Evolutionary conservation across 2,329 filamentous ascomycete species (phyloP).

Genomic region (Ascochyta koolunga): DNA sequence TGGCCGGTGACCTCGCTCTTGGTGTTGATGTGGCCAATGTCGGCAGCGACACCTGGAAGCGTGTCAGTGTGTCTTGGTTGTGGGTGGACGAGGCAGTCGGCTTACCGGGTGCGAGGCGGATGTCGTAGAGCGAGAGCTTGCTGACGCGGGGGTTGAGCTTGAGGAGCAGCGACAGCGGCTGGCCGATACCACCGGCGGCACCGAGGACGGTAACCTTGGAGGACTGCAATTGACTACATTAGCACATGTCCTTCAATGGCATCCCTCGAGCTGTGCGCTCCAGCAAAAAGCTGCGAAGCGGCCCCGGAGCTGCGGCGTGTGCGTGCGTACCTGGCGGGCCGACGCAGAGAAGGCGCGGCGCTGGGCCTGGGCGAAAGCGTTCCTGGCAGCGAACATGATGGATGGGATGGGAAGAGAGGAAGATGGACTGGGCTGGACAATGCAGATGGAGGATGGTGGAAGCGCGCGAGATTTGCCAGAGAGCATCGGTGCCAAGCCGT

Average conservation of each 20-base stretch:
- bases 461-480: slow-evolving; percentile 32
- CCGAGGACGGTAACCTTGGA: slow-evolving; percentile 98
- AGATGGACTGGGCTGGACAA: slow-evolving; percentile 34
- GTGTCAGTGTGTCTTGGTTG: slow-evolving; percentile 24
- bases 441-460: slow-evolving; percentile 23
- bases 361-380: slow-evolving; percentile 58
- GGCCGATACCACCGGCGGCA: slow-evolving; percentile 96
- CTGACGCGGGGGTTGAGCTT: slow-evolving; percentile 97
- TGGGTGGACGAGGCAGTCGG: slow-evolving; percentile 24
- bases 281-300: slow-evolving; percentile 31
- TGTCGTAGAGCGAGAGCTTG: slow-evolving; percentile 97
- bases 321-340: slow-evolving; percentile 55
- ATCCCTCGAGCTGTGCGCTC: slow-evolving; percentile 8
- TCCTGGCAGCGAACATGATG: slow-evolving; percentile 71
- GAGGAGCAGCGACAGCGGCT: slow-evolving; percentile 94
- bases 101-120: slow-evolving; percentile 89
- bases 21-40: slow-evolving; percentile 99
- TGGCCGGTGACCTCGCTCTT: slow-evolving; percentile 94
- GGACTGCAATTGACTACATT: slow-evolving; percentile 62
- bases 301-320: slow-evolving; percentile 10
- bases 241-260: slow-evolving; percentile 29
- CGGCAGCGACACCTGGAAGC: slow-evolving; percentile 85
- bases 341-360: slow-evolving; percentile 60
- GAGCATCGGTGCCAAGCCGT: slow-evolving; percentile 13
- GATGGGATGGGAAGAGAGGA: slow-evolving; percentile 25